These are phyloP conservation scores for Oryza nivara DNA, from an alignment of 176 grass and related monocot genomes.

Conservation along the genomic window DNA sequence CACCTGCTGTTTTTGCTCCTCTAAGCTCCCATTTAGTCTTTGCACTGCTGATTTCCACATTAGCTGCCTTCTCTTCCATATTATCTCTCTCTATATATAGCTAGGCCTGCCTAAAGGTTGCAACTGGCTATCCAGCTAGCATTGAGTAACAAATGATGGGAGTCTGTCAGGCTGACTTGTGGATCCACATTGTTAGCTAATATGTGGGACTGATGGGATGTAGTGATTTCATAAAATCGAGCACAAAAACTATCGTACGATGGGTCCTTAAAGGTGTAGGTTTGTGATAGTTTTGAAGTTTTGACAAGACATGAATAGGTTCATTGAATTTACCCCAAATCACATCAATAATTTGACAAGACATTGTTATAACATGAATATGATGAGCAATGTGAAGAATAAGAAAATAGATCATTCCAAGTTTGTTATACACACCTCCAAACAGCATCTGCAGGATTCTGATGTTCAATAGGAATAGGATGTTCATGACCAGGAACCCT, in stretches of 20 bases:
- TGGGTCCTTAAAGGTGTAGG: background rate
- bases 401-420: background rate
- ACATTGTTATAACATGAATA: slow-evolving; percentile 27
- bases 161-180: background rate
- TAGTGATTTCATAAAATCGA: background rate
- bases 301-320: background rate
- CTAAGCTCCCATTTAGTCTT: background rate
- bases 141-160: background rate
- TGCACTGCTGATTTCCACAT: too few relatives aligned
- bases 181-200: background rate
- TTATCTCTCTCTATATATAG: too few relatives aligned
- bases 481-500: slow-evolving; percentile 57
- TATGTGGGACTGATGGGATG: background rate
- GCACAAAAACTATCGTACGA: background rate
- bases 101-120: background rate
- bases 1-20: background rate
- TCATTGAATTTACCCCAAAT: background rate
- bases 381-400: background rate
- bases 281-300: background rate
- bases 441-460: slow-evolving; percentile 69
- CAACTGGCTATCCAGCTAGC: background rate
- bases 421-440: slow-evolving; percentile 71
- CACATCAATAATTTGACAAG: background rate
- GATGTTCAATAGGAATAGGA: slow-evolving; percentile 68
- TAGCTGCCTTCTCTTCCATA: too few relatives aligned